These are phyloP conservation scores for Amanita thiersii DNA, from an alignment of 768 basidiomycete genomes.

Conservation along the genomic window DNA sequence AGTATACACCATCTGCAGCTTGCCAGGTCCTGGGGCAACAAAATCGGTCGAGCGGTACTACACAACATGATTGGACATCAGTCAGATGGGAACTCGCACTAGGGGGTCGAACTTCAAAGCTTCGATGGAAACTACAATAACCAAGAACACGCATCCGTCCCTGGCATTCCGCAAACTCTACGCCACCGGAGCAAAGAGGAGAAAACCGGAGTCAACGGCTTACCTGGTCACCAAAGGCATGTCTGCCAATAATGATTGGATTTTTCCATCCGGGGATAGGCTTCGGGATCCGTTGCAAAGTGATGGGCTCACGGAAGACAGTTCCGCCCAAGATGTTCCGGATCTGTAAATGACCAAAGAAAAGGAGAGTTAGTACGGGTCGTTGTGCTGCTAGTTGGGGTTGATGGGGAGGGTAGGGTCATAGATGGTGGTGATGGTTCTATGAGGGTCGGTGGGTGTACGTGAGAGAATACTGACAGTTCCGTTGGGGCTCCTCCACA, in stretches of 20 bases:
- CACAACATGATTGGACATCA: neutral
- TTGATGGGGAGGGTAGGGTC: neutral
- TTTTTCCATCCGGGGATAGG: constrained; percentile 96
- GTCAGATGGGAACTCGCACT: too few species aligned
- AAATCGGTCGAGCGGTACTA: constrained; percentile 94
- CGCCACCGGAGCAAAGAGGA: neutral
- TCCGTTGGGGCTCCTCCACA: constrained; percentile 98
- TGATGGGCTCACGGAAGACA: constrained; percentile 98
- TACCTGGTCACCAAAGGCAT: constrained; percentile 95
- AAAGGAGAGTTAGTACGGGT: constrained; percentile 3
- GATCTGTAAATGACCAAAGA: constrained; percentile 41
- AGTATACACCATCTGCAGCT: constrained; percentile 86
- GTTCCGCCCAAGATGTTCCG: constrained; percentile 98
- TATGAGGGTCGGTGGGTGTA: too few species aligned
- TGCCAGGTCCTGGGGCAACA: constrained; percentile 86
- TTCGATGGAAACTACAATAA: too few species aligned
- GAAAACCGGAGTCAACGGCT: constrained; percentile 9
- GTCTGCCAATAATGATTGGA: constrained; percentile 93
- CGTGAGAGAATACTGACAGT: constrained; percentile 46
- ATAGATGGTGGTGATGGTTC: neutral
- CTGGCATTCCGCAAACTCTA: too few species aligned
- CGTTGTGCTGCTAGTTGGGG: neutral
- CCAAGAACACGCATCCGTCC: too few species aligned
- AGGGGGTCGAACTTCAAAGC: too few species aligned
- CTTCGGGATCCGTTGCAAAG: constrained; percentile 82